A percentile compares a stretch with the other conserved stretches of the same genome.
Evolutionary conservation across 2,329 filamentous ascomycete genomes (phyloP).

Genomic region (Calonectria honghensis): DNA sequence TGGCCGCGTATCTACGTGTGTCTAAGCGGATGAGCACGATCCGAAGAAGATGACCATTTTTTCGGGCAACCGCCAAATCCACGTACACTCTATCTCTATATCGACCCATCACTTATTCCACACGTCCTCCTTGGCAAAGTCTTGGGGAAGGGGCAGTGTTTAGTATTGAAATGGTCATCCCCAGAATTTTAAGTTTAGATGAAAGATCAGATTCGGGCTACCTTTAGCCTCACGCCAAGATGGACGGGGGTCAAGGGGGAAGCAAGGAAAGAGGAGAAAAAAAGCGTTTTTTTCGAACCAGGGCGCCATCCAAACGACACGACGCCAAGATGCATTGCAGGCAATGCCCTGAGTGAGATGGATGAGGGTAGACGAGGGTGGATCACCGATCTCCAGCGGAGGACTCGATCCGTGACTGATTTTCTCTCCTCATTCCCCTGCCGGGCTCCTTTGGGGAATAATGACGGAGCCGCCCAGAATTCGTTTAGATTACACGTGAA

Average conservation of each 20-base stretch:
- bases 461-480: background rate
- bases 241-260: background rate
- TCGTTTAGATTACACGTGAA: background rate
- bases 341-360: background rate
- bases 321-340: background rate
- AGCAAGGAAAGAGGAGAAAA: background rate
- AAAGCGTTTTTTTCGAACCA: background rate
- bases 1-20: too few species aligned
- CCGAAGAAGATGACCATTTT: background rate
- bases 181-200: slow-evolving; percentile 3
- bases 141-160: background rate
- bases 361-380: background rate
- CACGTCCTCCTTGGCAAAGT: background rate
- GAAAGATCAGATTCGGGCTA: slow-evolving; percentile 9
- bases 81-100: background rate
- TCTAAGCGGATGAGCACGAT: background rate
- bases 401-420: background rate
- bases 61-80: background rate
- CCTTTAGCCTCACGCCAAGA: background rate
- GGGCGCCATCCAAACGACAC: background rate
- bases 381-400: background rate
- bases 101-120: background rate
- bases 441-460: background rate
- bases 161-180: background rate
- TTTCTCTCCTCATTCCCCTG: background rate